Conservation (phyloP, 2,329 filamentous ascomycete genomes). For the Fusarium guadeloupense region DNA sequence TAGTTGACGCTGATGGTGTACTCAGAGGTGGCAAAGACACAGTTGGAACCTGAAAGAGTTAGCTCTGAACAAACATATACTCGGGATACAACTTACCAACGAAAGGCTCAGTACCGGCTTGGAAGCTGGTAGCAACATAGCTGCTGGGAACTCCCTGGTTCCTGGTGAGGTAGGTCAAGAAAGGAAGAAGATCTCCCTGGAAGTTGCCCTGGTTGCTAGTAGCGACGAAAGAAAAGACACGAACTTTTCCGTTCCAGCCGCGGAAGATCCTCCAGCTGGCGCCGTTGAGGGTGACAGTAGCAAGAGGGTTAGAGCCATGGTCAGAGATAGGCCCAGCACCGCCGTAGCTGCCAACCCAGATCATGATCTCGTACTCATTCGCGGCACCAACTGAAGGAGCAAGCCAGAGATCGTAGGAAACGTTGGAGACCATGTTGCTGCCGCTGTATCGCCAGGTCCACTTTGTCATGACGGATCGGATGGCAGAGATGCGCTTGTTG, state of each 20-base stretch:
- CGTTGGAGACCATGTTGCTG: slow-evolving; percentile 58
- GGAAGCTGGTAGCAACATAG: slow-evolving; percentile 37
- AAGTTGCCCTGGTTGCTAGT: slow-evolving; percentile 59
- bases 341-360: slow-evolving; percentile 68
- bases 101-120: slow-evolving; percentile 65
- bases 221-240: slow-evolving; percentile 65
- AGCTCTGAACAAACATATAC: background rate
- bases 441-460: slow-evolving; percentile 48
- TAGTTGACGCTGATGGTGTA: slow-evolving; percentile 31
- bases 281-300: slow-evolving; percentile 62
- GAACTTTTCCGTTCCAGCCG: slow-evolving; percentile 67
- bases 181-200: slow-evolving; percentile 65
- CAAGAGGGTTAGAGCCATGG: slow-evolving; percentile 18
- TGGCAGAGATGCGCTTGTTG: slow-evolving; percentile 48
- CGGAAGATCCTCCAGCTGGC: slow-evolving; percentile 66
- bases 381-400: slow-evolving; percentile 53
- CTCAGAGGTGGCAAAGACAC: slow-evolving; percentile 28
- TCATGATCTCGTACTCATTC: slow-evolving; percentile 70
- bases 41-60: slow-evolving; percentile 25
- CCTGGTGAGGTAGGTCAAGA: slow-evolving; percentile 63
- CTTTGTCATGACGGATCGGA: slow-evolving; percentile 49
- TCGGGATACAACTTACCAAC: slow-evolving; percentile 47
- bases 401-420: slow-evolving; percentile 71
- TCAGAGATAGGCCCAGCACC: slow-evolving; percentile 64
- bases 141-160: slow-evolving; percentile 52